These are phyloP conservation scores for Trifolium pratense DNA, from an alignment of 306 rosid genomes.

Conservation along the genomic window DNA sequence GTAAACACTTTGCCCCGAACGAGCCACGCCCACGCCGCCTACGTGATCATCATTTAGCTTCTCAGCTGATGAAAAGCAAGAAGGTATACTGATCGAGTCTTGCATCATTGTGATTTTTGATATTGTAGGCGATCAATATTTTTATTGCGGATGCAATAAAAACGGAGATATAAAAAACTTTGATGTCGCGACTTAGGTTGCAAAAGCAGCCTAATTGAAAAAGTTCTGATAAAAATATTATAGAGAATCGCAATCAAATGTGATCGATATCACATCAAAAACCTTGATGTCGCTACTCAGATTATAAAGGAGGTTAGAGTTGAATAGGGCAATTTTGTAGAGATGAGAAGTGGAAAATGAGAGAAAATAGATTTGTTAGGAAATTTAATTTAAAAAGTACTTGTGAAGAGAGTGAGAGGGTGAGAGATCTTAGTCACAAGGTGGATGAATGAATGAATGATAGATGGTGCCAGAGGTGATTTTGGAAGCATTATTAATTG, in stretches of 20 bases:
- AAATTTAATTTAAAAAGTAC: slow-evolving; percentile 31
- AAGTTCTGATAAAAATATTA: not conserved
- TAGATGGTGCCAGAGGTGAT: slow-evolving; percentile 69
- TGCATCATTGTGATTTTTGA: slow-evolving; percentile 50
- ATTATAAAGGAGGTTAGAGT: not conserved
- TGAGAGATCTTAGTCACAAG: slow-evolving; percentile 62
- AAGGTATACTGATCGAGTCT: slow-evolving; percentile 75
- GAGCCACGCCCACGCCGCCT: slow-evolving; percentile 63
- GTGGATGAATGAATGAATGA: slow-evolving; percentile 46
- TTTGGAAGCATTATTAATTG: slow-evolving; percentile 56
- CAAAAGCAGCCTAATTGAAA: not conserved
- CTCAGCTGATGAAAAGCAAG: slow-evolving; percentile 71
- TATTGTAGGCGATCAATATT: not conserved
- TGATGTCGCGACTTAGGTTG: not conserved
- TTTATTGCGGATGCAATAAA: too few relatives aligned
- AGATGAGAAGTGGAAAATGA: slow-evolving; percentile 32
- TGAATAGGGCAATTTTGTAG: not conserved
- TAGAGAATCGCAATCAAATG: not conserved
- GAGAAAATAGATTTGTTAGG: slow-evolving; percentile 35
- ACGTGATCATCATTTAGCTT: slow-evolving; percentile 52
- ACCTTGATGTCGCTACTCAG: not conserved
- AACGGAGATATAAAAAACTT: not conserved
- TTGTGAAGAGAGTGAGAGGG: slow-evolving; percentile 39
- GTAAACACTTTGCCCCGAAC: slow-evolving; percentile 80
- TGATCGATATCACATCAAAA: not conserved